Evolutionary conservation across 768 basidiomycete genomes (phyloP).

Genomic region (Podaxis sp.): DNA sequence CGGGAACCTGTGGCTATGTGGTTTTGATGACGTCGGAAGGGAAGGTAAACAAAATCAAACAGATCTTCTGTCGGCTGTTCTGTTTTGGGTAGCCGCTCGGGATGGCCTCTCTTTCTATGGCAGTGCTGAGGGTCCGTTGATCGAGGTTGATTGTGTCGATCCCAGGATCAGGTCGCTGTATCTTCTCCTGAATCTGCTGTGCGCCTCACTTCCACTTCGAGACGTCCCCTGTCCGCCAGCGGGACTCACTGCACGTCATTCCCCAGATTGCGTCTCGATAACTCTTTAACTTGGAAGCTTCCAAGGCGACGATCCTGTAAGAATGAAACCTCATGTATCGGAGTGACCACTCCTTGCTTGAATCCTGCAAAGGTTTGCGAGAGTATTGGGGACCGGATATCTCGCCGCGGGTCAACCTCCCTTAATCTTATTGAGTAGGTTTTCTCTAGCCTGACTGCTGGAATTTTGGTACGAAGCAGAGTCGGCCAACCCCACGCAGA

Average conservation of each 20-base stretch:
- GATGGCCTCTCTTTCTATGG: conserved; percentile 22
- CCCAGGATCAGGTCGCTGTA: background rate
- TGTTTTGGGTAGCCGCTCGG: conserved; percentile 24
- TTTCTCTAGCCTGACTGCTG: background rate
- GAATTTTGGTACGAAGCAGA: background rate
- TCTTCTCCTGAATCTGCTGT: conserved; percentile 10
- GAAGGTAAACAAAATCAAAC: conserved; percentile 10
- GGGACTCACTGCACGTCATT: background rate
- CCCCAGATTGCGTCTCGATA: background rate
- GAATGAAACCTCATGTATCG: background rate
- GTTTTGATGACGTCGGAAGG: conserved; percentile 7
- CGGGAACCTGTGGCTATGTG: conserved; percentile 22
- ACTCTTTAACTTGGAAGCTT: too few species aligned
- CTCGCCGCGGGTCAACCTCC: background rate
- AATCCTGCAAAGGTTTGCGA: background rate
- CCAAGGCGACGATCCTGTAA: background rate
- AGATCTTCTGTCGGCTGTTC: conserved; percentile 18
- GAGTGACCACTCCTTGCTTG: background rate
- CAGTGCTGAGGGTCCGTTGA: conserved; percentile 17
- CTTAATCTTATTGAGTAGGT: background rate
- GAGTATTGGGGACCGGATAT: background rate
- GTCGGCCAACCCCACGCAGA: background rate
- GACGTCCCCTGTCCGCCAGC: background rate
- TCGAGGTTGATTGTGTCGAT: conserved; percentile 6
- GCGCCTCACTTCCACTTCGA: background rate